Conservation (phyloP, 2,329 filamentous ascomycete species). For the Aureobasidium zeae region DNA sequence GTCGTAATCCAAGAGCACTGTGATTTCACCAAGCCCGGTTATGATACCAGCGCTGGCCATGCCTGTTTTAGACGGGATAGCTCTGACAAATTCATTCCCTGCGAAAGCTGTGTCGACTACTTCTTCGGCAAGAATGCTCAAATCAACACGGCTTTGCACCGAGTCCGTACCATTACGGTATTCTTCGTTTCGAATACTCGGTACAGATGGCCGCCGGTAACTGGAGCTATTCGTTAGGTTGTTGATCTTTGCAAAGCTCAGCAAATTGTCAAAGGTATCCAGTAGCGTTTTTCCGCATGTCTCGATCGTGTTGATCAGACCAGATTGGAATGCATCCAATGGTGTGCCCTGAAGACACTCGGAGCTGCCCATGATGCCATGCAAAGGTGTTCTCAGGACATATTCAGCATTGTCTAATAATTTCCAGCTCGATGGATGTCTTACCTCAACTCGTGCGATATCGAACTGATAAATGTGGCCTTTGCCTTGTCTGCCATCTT, state of each 20-base stretch:
- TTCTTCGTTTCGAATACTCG: not conserved
- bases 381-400: slow-evolving; percentile 25
- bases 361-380: slow-evolving; percentile 33
- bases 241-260: slow-evolving; percentile 36
- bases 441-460: slow-evolving; percentile 10
- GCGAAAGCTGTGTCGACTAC: slow-evolving; percentile 42
- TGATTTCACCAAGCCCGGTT: slow-evolving; percentile 2
- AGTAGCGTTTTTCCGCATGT: slow-evolving; percentile 31
- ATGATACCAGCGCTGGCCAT: not conserved
- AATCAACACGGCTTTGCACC: slow-evolving; percentile 25
- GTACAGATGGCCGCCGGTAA: slow-evolving; percentile 1
- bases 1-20: slow-evolving; percentile 11
- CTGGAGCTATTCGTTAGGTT: slow-evolving; percentile 18
- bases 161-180: not conserved
- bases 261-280: slow-evolving; percentile 28
- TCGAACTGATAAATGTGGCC: slow-evolving; percentile 8
- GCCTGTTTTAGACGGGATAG: slow-evolving; percentile 24
- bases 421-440: not conserved
- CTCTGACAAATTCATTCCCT: slow-evolving; percentile 19
- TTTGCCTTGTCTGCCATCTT: slow-evolving; percentile 36
- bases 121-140: slow-evolving; percentile 44
- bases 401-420: not conserved
- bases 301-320: slow-evolving; percentile 35
- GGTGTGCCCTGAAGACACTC: slow-evolving; percentile 40
- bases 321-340: slow-evolving; percentile 33